Evolutionary conservation across 768 basidiomycete species (phyloP), one percentile per base, ranked within the genome.

Genomic region (Trametes gibbosa): DNA sequence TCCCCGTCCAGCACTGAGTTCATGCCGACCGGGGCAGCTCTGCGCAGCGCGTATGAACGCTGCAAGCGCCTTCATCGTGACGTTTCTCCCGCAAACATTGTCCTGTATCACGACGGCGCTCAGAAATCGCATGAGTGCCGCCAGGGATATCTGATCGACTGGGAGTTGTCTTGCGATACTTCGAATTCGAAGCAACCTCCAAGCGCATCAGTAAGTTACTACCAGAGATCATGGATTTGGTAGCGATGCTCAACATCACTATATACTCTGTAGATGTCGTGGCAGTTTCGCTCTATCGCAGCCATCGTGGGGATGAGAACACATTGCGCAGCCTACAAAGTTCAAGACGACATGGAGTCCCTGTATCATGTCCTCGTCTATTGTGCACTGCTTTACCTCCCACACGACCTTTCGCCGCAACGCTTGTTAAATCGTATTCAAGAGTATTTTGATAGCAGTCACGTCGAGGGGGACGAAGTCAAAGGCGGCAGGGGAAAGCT

Each of bases 261-360:
- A n/a, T n/a, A n/a, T n/a, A n/a, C n/a, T n/a, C n/a, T n/a, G n/a
- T n/a, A n/a, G n/a, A n/a, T n/a, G n/a, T n/a, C n/a, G n/a, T 55
- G 53, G 53, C 47, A 43, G 5, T 55, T 61, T 19, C 40, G 45
- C 37, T 39, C 53, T 1, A 39, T 14, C n/a, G 24, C 16, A 17
- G 48, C n/a, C n/a, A n/a, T 6, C 8, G 4, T 14, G 21, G 12
- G 4, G 27, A n/a, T n/a, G n/a, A n/a, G n/a, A n/a, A n/a, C n/a
- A n/a, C n/a, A n/a, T n/a, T 12, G 16, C 21, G 12, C n/a, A 21
- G 1, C 8, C 16, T 21, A 50, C 17, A 35, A 24, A 9, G 40
- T 50, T 25, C 35, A 49, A 21, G 43, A 62, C 23, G 60, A 62
- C 27, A 56, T 62, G 55, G 55, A 62, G 37, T 51, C 55, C 4